These are phyloP conservation scores for Fusarium acutatum DNA, from an alignment of 2,329 filamentous ascomycete species.

Conservation along the genomic window DNA sequence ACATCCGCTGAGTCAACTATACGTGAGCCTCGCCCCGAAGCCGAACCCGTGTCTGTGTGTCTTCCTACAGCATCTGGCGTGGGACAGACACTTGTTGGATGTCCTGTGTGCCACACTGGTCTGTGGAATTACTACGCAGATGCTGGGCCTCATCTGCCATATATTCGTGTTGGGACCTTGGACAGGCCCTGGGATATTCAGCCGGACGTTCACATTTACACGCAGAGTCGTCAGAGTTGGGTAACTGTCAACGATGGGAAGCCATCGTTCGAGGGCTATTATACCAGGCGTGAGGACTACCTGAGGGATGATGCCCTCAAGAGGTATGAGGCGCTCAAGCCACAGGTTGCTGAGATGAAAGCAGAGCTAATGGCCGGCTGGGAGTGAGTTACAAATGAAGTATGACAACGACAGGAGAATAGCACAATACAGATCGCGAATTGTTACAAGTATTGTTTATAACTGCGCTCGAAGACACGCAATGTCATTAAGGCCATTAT, in stretches of 20 bases:
- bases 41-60: constrained; percentile 34
- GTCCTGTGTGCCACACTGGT: constrained; percentile 51
- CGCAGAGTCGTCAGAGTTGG: constrained; percentile 50
- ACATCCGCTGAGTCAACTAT: constrained; percentile 26
- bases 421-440: not conserved
- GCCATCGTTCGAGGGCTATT: constrained; percentile 49
- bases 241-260: constrained; percentile 48
- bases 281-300: constrained; percentile 43
- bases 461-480: not conserved
- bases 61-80: constrained; percentile 52
- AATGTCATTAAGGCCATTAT: constrained; percentile 21
- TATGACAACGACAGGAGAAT: not conserved
- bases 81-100: constrained; percentile 53
- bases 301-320: constrained; percentile 47
- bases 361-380: constrained; percentile 21
- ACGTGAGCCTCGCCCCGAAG: not conserved
- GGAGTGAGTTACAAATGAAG: not conserved
- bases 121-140: constrained; percentile 55
- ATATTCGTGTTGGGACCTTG: constrained; percentile 56
- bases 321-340: constrained; percentile 41
- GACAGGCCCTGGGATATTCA: constrained; percentile 49
- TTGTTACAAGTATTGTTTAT: not conserved
- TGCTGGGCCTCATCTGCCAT: constrained; percentile 44
- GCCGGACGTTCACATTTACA: constrained; percentile 58
- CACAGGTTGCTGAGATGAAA: constrained; percentile 27